A percentile compares a stretch with the other conserved stretches of the same genome.
Conservation (phyloP, 371 early-diverging fungal genomes). For the Entomophthora muscae region DNA sequence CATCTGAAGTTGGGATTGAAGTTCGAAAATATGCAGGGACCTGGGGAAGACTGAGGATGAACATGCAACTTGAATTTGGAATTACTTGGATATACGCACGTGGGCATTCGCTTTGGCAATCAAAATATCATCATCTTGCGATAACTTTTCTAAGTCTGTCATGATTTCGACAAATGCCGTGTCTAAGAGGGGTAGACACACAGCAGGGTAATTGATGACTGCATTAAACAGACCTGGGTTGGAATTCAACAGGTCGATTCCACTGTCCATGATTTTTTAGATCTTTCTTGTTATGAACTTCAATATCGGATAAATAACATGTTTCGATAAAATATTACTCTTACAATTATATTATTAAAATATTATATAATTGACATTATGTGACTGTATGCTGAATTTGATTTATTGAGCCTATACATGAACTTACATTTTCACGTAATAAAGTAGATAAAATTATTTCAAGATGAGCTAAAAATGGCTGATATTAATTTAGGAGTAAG, state of each 20-base stretch:
- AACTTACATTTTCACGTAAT: too few relatives aligned
- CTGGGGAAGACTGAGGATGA: background rate
- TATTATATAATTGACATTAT: too few relatives aligned
- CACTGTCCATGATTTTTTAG: too few relatives aligned
- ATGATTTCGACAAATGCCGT: background rate
- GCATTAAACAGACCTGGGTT: background rate
- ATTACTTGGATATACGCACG: background rate
- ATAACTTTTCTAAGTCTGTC: background rate
- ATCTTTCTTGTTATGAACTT: too few relatives aligned
- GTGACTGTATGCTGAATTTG: too few relatives aligned
- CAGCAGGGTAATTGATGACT: background rate
- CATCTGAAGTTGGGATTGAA: conserved; percentile 31
- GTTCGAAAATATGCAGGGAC: conserved; percentile 12
- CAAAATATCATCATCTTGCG: background rate
- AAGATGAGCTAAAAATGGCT: too few relatives aligned
- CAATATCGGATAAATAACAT: too few relatives aligned
- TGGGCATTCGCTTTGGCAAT: background rate
- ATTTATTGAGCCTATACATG: too few relatives aligned
- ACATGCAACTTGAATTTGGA: background rate
- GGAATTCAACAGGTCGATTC: background rate
- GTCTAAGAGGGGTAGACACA: background rate
- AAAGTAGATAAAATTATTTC: too few relatives aligned
- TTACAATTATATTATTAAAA: too few relatives aligned
- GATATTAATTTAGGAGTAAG: too few relatives aligned
- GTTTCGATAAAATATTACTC: too few relatives aligned